phyloP scores from a whole-genome alignment of 306 rosid species.

The Quercus engelmannii region DNA sequence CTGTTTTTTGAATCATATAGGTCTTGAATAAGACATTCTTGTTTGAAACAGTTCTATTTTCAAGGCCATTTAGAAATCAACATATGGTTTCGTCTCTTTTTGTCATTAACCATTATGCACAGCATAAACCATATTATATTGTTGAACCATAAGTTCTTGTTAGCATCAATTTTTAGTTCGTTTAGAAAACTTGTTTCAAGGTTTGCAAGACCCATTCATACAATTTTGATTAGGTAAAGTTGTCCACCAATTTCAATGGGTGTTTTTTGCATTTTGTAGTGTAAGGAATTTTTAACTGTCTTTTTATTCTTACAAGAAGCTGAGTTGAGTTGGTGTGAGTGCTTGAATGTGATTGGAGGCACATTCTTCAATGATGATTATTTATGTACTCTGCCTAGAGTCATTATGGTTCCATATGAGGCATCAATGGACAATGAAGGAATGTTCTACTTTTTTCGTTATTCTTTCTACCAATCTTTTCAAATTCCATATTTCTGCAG shows the following conservation, averaged over 20 bases:
- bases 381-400: background rate
- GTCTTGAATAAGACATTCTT: background rate
- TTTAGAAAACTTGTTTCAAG: background rate
- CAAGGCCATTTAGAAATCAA: background rate
- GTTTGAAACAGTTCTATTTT: background rate
- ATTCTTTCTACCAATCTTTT: background rate
- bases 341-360: background rate
- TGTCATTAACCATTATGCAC: background rate
- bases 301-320: background rate
- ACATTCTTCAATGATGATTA: background rate
- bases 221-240: background rate
- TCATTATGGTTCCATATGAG: background rate
- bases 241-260: background rate
- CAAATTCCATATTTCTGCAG: slow-evolving; percentile 39
- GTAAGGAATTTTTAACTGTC: background rate
- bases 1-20: background rate
- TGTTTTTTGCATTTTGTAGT: background rate
- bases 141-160: background rate
- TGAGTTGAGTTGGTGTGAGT: background rate
- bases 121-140: background rate
- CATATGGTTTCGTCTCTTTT: background rate
- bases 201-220: background rate
- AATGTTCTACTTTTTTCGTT: background rate
- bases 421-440: background rate
- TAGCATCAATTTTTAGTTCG: background rate